Evolutionary conservation across 1,284 basidiomycete genomes (phyloP).

Genomic region (Papiliotrema nemorosa): DNA sequence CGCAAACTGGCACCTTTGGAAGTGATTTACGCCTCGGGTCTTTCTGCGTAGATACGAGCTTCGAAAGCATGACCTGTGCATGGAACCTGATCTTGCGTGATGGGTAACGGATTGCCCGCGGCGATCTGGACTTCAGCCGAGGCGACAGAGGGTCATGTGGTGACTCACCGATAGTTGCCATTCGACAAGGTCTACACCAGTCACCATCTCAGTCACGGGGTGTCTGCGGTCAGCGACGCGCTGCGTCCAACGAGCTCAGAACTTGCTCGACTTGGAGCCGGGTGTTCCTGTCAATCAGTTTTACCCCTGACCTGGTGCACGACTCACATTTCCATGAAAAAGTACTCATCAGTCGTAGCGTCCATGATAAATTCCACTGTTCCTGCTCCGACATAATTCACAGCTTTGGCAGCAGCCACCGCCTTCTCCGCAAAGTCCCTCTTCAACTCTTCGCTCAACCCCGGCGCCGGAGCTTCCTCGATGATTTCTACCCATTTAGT

Average conservation of each 20-base stretch:
- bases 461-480: slow-evolving; percentile 80
- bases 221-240: slow-evolving; percentile 52
- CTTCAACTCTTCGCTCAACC: slow-evolving; percentile 68
- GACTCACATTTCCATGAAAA: slow-evolving; percentile 87
- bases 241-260: not conserved
- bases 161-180: slow-evolving; percentile 77
- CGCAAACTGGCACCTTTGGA: not conserved
- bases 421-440: slow-evolving; percentile 81
- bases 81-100: slow-evolving; percentile 70
- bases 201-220: slow-evolving; percentile 93
- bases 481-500: slow-evolving; percentile 39
- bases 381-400: slow-evolving; percentile 84
- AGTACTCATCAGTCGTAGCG: slow-evolving; percentile 77
- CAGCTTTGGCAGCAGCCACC: slow-evolving; percentile 83
- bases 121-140: slow-evolving; percentile 59
- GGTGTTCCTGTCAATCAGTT: slow-evolving; percentile 65
- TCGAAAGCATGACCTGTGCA: slow-evolving; percentile 90
- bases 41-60: slow-evolving; percentile 94
- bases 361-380: slow-evolving; percentile 94
- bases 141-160: not conserved
- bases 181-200: slow-evolving; percentile 84
- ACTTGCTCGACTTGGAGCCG: slow-evolving; percentile 76
- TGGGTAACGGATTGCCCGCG: slow-evolving; percentile 77
- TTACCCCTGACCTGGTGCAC: not conserved
- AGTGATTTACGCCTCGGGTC: slow-evolving; percentile 63